Conservation (phyloP, 768 basidiomycete genomes). For the Asterophora lycoperdoides region DNA sequence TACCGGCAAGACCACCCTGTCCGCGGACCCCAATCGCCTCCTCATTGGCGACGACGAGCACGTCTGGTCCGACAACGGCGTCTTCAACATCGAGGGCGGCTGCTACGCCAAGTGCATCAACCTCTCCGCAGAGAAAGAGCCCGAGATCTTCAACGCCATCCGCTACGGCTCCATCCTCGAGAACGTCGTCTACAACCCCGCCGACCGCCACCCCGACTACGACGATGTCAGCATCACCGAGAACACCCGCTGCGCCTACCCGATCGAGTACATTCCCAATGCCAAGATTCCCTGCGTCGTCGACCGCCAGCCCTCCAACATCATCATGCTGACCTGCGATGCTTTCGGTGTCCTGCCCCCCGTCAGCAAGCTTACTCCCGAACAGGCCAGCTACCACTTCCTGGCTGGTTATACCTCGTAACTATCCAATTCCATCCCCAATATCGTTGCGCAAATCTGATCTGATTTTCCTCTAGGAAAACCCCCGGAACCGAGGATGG, state of each 20-base stretch:
- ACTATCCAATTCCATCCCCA: slow-evolving; percentile 23
- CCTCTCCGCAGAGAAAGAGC: slow-evolving; percentile 95
- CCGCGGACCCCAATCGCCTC: slow-evolving; percentile 89
- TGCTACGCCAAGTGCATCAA: slow-evolving; percentile 99
- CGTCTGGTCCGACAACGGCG: slow-evolving; percentile 99
- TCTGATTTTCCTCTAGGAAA: slow-evolving; percentile 53
- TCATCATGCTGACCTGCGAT: slow-evolving; percentile 97
- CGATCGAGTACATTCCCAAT: slow-evolving; percentile 95
- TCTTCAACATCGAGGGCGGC: slow-evolving; percentile 99
- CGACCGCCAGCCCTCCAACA: slow-evolving; percentile 85
- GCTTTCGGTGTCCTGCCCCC: slow-evolving; percentile 98
- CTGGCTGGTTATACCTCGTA: slow-evolving; percentile 95
- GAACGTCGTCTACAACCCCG: slow-evolving; percentile 95
- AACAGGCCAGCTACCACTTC: slow-evolving; percentile 98
- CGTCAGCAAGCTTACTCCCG: slow-evolving; percentile 85
- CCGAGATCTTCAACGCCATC: slow-evolving; percentile 96
- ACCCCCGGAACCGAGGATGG: slow-evolving; percentile 99
- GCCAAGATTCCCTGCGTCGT: slow-evolving; percentile 91
- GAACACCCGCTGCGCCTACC: slow-evolving; percentile 99
- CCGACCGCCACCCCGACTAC: slow-evolving; percentile 82
- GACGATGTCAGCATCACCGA: slow-evolving; percentile 96
- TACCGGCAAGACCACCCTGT: slow-evolving; percentile 98
- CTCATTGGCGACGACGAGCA: slow-evolving; percentile 99
- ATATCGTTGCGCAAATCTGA: not conserved
- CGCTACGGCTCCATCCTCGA: slow-evolving; percentile 95